A percentile compares a stretch with the other conserved stretches of the same genome.
phyloP scores from a whole-genome alignment of 495 filamentous ascomycete genomes.

The Penicillium fimorum region DNA sequence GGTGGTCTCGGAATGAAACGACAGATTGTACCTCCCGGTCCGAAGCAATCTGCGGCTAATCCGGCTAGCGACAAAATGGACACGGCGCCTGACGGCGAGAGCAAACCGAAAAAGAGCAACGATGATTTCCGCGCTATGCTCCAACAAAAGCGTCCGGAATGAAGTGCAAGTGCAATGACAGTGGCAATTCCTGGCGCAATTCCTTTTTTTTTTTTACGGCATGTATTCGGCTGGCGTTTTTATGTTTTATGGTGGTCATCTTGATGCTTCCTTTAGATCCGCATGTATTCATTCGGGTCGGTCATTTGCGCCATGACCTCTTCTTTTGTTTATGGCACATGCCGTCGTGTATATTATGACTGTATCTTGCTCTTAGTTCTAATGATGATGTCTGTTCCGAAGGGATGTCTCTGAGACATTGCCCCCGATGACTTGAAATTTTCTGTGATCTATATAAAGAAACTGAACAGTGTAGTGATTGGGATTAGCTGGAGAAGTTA shows the following conservation, averaged over 20 bases:
- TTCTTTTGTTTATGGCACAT: constrained; percentile 12
- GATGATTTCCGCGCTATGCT: constrained; percentile 86
- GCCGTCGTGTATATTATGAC: constrained; percentile 35
- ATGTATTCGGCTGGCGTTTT: constrained; percentile 29
- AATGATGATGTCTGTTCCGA: constrained; percentile 29
- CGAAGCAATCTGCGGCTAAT: not conserved
- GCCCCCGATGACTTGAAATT: constrained; percentile 6
- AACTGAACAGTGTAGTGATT: no score
- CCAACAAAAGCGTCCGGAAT: constrained; percentile 36
- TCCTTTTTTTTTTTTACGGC: constrained; percentile 14
- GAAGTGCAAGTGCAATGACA: constrained; percentile 25
- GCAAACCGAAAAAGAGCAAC: constrained; percentile 66
- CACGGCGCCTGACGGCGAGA: constrained; percentile 33
- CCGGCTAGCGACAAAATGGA: constrained; percentile 40
- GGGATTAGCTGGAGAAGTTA: no score
- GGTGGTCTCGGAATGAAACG: constrained; percentile 58
- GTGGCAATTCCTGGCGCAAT: constrained; percentile 27
- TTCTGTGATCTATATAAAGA: not conserved
- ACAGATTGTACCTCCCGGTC: constrained; percentile 21
- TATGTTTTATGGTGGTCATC: constrained; percentile 9
- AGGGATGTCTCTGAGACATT: constrained; percentile 12
- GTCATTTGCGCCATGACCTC: constrained; percentile 12
- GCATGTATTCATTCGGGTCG: constrained; percentile 12
- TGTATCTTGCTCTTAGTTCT: constrained; percentile 26
- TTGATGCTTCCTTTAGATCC: constrained; percentile 12